These are phyloP conservation scores for Emmonsiellopsis sp. DNA, from an alignment of 2,329 filamentous ascomycete species.

Conservation along the genomic window DNA sequence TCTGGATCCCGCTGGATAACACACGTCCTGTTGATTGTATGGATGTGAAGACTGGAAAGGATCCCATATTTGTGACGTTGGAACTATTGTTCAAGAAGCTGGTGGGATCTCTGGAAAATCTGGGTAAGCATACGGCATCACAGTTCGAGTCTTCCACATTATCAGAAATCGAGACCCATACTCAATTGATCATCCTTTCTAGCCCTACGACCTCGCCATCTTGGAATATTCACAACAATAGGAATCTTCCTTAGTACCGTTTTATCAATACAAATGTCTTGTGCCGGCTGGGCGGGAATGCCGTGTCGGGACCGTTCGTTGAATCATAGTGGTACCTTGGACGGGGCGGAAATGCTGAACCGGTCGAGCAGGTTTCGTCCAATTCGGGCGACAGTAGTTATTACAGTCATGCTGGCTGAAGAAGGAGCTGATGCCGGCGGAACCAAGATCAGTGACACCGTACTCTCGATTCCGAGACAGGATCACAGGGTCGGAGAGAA, in stretches of 20 bases:
- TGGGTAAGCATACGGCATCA: too few relatives aligned
- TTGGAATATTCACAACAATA: background rate
- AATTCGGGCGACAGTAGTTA: constrained; percentile 21
- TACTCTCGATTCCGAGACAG: constrained; percentile 29
- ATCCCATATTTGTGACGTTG: too few relatives aligned
- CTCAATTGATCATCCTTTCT: too few relatives aligned
- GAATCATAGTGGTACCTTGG: constrained; percentile 4
- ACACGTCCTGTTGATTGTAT: too few relatives aligned
- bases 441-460: constrained; percentile 32
- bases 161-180: too few relatives aligned
- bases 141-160: too few relatives aligned
- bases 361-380: constrained; percentile 3
- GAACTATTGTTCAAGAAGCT: too few relatives aligned
- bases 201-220: too few relatives aligned
- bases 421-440: constrained; percentile 31
- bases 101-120: too few relatives aligned
- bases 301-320: background rate
- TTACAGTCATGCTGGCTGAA: constrained; percentile 30
- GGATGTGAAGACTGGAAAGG: too few relatives aligned
- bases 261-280: background rate
- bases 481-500: constrained; percentile 36
- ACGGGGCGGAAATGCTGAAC: background rate
- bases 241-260: background rate
- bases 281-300: too few relatives aligned
- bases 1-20: too few relatives aligned